Evolutionary conservation across 306 rosid species (phyloP), one percentile per base, ranked within the genome.

Genomic region (Crataegus laevigata): DNA sequence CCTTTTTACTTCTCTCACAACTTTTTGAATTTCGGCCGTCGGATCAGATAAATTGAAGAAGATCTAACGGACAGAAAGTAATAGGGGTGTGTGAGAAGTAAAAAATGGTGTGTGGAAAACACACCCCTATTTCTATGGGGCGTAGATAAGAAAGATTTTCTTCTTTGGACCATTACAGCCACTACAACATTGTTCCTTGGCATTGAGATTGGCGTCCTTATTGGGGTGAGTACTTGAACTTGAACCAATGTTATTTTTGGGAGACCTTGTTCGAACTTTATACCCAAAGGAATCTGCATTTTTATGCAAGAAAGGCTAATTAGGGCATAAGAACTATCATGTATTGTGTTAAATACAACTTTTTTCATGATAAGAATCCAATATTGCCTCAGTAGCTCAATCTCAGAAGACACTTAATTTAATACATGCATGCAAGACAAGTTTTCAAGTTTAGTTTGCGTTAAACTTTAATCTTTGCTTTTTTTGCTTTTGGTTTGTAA

Each of bases 201-300:
- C 40, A 94, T 94, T 78, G 98, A 94, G 90, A 90, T 94, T 68
- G 98, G 98, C 1, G 98, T 94, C 81, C 87, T 94, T 69, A 68
- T 87, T 68, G 98, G 98, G 96, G 98, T 94, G 85, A 84, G 96
- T 86, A n/a, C n/a, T n/a, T n/a, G n/a, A n/a, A 75, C 75, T 78
- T 59, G 69, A 36, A 36, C 10, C 61, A 68, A 28, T 50, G 34
- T 28, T 50, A 47, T 28, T 50, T 69, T 18, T 38, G 75, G 67
- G 52, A 38, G 51, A 38, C 58, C 42, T 29, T 34, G 61, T 52
- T 75, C 18, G 0, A 28, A n/a, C 34, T 38, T 40, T 62, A 2
- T 71, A n/a, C 29, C 22, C 5, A 71, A 71, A 38, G 21, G 17
- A 29, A n/a, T 51, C 65, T 13, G 21, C 24, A 71, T 55, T 26